Base-by-base conservation (phyloP, 257 asterid genomes). In the Lithospermum erythrorhizon region DNA sequence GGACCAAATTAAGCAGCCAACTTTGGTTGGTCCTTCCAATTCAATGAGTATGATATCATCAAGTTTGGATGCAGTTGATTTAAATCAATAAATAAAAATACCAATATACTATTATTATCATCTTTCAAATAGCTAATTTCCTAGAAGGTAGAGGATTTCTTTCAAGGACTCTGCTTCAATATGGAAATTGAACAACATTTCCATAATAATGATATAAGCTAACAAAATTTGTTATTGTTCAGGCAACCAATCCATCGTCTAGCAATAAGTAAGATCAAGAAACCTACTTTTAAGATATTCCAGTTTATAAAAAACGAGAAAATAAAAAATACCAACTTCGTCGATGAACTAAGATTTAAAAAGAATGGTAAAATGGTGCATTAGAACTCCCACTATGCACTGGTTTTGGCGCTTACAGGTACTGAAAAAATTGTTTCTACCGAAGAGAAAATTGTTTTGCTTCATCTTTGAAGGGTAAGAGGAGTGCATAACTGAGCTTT, bases 121-220 rank as follows among this genome's bases (percentile, higher is more conserved):
- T 53, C 16, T 22, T 53, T 53, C 57, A 21, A 53, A 11, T 95
- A 16, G 96, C 90, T 19, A 95, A 96, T 53, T 87, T 90, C 67
- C 87, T 87, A 22, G 47, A 35, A 35, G 15, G 47, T 35, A 8
- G 32, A 35, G 47, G 47, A 35, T 35, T 35, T 5, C 15, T n/a
- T 1, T 14, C 4, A 53, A 21, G 24, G 23, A 16, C 3, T 8
- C 14, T 53, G 23, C 57, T n/a, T 11, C 20, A 18, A 22, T n/a
- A n/a, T 9, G 27, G 21, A 9, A n/a, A n/a, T 41, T 22, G 1
- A 53, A n/a, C 49, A 41, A 41, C 45, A 32, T 32, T 14, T 41
- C 49, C 49, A 41, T 41, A 13, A 41, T 41, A 41, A 41, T 41
- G 1, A 9, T 18, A 1, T 41, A 3, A 11, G 49, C 18, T 41